Evolutionary conservation across 2,329 filamentous ascomycete genomes (phyloP), one percentile per base, ranked within the genome.

Genomic region (Penicillium crustosum): DNA sequence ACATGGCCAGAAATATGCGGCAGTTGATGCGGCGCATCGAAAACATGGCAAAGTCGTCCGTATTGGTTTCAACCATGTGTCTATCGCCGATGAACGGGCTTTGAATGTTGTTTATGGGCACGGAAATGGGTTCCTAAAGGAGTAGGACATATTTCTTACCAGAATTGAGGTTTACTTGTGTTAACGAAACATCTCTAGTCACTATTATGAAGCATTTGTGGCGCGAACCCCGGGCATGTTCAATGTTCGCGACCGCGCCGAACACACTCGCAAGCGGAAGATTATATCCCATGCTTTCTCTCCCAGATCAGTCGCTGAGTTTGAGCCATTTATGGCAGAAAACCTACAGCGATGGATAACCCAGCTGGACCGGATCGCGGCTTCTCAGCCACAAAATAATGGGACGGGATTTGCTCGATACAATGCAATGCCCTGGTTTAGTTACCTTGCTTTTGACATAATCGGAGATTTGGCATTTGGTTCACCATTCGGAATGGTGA

Each of bases 11-110:
- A 66, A 65, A 39, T 67, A 59, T 42, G 62, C 72, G 68, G 39
- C 70, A 71, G 48, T 82, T 75, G 79, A 78, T 81, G 23, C 69
- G 72, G 27, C 65, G 70, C 57, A 82, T 76, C 57, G 53, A 21
- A 61, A 58, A 51, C 48, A 65, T 31, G 65, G 65, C 19, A 63
- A 61, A 23, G 56, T 67, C 29, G 59, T 66, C 33, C 65, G 65
- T 2, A 65, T 67, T 19, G 63, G 62, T 7, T 65, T 62, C 57
- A 67, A 67, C 36, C 63, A 67, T 59, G 59, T 67, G 17, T 66
- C 63, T n/a, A 63, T 67, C 41, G 65, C 63, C 6, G 63, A 65
- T 27, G 63, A 65, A 23, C 48, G 58, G 19, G 65, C 49, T 1
- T 29, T 67, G 4, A 63, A 64, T 17, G 13, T 65, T 25, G 61